Percentiles rank a stretch among this genome's conserved stretches.
Evolutionary conservation across 352 stramenopile genomes (phyloP).

Genomic region (Phytophthora megakarya): DNA sequence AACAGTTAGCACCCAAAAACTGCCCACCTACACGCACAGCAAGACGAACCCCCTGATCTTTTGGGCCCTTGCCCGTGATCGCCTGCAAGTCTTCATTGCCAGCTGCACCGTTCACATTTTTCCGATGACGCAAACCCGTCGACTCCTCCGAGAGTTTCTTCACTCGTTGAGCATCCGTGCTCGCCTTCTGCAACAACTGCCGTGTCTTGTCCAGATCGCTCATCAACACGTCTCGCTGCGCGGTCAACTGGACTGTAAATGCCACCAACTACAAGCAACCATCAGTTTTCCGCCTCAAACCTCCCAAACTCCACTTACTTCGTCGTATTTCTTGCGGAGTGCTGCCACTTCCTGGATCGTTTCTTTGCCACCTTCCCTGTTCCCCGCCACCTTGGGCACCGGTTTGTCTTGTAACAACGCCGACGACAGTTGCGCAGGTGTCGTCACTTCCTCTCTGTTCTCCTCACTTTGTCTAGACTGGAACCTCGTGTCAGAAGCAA

Average conservation of each 20-base stretch:
- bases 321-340: conserved; percentile 90
- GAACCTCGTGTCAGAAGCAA: conserved; percentile 23
- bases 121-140: conserved; percentile 72
- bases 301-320: conserved; percentile 43
- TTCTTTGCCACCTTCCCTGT: conserved; percentile 50
- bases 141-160: conserved; percentile 71
- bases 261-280: conserved; percentile 71
- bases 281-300: not conserved
- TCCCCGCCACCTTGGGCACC: conserved; percentile 32
- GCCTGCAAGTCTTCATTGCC: conserved; percentile 45
- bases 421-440: conserved; percentile 57
- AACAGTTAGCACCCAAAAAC: not conserved
- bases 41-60: conserved; percentile 64
- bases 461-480: conserved; percentile 24
- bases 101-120: conserved; percentile 37
- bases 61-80: conserved; percentile 40
- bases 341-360: conserved; percentile 60
- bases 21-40: not conserved
- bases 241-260: conserved; percentile 89
- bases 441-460: conserved; percentile 37
- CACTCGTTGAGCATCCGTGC: conserved; percentile 58
- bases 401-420: conserved; percentile 61
- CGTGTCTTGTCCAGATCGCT: conserved; percentile 84
- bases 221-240: conserved; percentile 85
- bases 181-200: conserved; percentile 75